Conservation (phyloP, 2,329 filamentous ascomycete species). For the Dothiorella sarmentorum region DNA sequence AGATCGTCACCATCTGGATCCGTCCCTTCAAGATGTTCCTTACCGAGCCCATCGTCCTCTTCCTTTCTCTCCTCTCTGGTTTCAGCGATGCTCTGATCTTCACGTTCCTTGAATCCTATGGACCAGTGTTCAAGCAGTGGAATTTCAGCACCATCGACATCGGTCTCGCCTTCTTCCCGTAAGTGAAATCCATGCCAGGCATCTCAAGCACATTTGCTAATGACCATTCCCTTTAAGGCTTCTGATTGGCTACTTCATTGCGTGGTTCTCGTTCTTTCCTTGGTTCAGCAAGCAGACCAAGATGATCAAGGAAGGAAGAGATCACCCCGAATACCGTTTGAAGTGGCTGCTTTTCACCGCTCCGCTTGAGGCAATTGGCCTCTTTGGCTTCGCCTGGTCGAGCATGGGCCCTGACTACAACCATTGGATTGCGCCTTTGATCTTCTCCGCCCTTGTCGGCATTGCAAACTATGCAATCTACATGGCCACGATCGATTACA, state of each 20-base stretch:
- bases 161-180: constrained; percentile 61
- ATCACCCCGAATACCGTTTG: constrained; percentile 63
- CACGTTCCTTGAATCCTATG: constrained; percentile 70
- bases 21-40: constrained; percentile 71
- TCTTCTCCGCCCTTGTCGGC: constrained; percentile 64
- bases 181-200: constrained; percentile 11
- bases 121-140: constrained; percentile 66
- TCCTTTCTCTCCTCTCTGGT: constrained; percentile 66
- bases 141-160: constrained; percentile 55
- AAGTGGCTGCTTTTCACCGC: constrained; percentile 63
- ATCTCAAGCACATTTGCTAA: background rate
- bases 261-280: constrained; percentile 58
- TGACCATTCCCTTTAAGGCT: constrained; percentile 37
- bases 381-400: constrained; percentile 69
- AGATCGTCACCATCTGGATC: constrained; percentile 50
- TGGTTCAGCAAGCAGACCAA: constrained; percentile 52
- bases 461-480: constrained; percentile 73
- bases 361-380: constrained; percentile 60
- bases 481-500: constrained; percentile 75
- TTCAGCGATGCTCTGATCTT: constrained; percentile 75
- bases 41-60: constrained; percentile 69
- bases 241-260: constrained; percentile 62
- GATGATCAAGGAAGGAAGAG: constrained; percentile 46
- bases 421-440: constrained; percentile 67
- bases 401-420: constrained; percentile 54